Base-by-base conservation (phyloP, 805 yeast genomes). In the Wickerhamomyces pijperi region DNA sequence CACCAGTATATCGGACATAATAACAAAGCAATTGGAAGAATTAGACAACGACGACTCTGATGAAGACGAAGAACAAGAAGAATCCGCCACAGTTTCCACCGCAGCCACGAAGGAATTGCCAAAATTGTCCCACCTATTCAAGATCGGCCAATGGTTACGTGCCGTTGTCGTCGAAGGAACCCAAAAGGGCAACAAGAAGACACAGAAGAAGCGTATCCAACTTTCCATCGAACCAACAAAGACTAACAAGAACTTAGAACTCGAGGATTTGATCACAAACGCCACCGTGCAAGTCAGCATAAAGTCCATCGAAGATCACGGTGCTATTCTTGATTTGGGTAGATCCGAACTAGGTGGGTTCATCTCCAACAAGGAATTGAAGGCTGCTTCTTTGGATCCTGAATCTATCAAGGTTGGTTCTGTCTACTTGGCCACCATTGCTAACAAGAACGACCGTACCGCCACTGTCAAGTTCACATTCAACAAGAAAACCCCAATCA, bases 221-320 rank as follows among this genome's bases (percentile, higher is more conserved):
- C 64, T 88, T 31, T 68, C 83, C 9, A 66, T 83, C 34, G 92
- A 83, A 53, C 95, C 97, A 7, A 67, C 72, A 36, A 62, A 63
- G 34, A 85, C 82, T 12, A 92, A 92, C 54, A 64, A 68, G 17
- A 43, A 62, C 13, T 61, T 87, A 41, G 70, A 64, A 8, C 72
- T 65, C 4, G 87, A 79, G 35, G 97, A 87, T 55, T 59, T 83
- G 36, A 60, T 65, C 5, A 50, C 67, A 20, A 86, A 85, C 34
- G 67, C 73, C 42, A 54, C 81, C 4, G 54, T 92, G 2, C 98
- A 92, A 60, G 88, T 78, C 19, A 67, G 84, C 2, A 76, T 92
- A 18, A 70, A 68, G 44, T 80, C 94, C 36, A 61, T 84, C 19
- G 97, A 92, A 67, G 99, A 92, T 56, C 96, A 86, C 56, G 98